Evolutionary conservation across 2,329 filamentous ascomycete species (phyloP).

Genomic region (Alternaria longipes): DNA sequence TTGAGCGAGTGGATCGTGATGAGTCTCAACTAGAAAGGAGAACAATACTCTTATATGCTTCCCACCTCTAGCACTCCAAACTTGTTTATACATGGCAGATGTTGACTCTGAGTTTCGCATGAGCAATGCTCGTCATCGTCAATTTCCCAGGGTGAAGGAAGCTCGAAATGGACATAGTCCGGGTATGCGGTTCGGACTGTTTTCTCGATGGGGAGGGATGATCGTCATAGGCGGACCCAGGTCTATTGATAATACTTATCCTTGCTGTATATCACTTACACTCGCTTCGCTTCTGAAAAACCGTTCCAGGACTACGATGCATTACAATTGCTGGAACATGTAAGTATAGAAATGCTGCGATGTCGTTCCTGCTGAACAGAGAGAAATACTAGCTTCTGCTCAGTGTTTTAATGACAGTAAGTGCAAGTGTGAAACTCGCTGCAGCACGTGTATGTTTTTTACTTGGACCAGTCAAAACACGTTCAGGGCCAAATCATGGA

Average conservation of each 20-base stretch:
- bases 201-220: constrained; percentile 4
- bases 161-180: background rate
- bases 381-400: background rate
- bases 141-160: constrained; percentile 5
- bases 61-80: background rate
- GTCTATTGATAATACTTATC: constrained; percentile 13
- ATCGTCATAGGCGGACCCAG: constrained; percentile 3
- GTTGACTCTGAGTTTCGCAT: background rate
- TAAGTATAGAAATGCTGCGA: background rate
- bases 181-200: constrained; percentile 2
- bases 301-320: background rate
- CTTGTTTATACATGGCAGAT: background rate
- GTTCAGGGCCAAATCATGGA: background rate
- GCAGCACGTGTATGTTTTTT: background rate
- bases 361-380: background rate
- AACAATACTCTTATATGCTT: background rate
- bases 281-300: background rate
- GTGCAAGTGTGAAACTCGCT: background rate
- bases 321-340: background rate
- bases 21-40: background rate
- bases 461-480: background rate
- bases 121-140: constrained; percentile 11
- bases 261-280: constrained; percentile 11
- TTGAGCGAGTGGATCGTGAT: background rate
- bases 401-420: background rate